A percentile compares a stretch with the other conserved stretches of the same genome.
phyloP scores from a whole-genome alignment of 2,329 filamentous ascomycete genomes.

The Hypoxylon sp. region DNA sequence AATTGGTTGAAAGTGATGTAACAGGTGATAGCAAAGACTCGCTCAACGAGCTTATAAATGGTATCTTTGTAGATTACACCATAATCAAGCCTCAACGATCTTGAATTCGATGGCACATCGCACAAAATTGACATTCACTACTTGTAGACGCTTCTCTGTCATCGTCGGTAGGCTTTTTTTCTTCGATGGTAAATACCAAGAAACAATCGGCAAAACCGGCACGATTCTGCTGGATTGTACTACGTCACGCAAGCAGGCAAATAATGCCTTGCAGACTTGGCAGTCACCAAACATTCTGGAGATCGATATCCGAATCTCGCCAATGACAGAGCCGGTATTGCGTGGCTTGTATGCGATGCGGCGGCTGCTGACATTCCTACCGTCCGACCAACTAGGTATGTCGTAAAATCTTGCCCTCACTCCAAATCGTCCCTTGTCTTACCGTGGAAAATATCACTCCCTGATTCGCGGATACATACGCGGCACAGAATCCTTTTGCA shows the following conservation, averaged over 20 bases:
- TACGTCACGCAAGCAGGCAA: constrained; percentile 36
- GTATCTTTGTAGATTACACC: constrained; percentile 18
- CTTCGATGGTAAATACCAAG: constrained; percentile 4
- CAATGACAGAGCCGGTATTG: constrained; percentile 19
- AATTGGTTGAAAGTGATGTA: not conserved
- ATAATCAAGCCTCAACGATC: constrained; percentile 8
- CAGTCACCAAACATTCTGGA: constrained; percentile 11
- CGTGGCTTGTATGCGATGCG: constrained; percentile 30
- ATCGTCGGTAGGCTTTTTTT: constrained; percentile 5
- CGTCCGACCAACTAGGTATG: not conserved
- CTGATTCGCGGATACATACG: constrained; percentile 4
- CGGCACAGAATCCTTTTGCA: not conserved
- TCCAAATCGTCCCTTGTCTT: constrained; percentile 1
- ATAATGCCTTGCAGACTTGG: constrained; percentile 31
- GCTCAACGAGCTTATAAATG: constrained; percentile 1
- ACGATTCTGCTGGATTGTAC: constrained; percentile 23
- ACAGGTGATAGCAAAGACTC: constrained; percentile 6
- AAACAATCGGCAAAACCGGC: constrained; percentile 38
- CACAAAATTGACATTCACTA: not conserved
- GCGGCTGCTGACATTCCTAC: constrained; percentile 15
- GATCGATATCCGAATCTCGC: constrained; percentile 18
- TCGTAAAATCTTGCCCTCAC: constrained; percentile 24
- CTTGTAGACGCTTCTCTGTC: not conserved
- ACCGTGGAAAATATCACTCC: not conserved
- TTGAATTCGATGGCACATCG: constrained; percentile 4